Conservation (phyloP, 1,284 basidiomycete genomes). For the Kwoniella shivajii region DNA sequence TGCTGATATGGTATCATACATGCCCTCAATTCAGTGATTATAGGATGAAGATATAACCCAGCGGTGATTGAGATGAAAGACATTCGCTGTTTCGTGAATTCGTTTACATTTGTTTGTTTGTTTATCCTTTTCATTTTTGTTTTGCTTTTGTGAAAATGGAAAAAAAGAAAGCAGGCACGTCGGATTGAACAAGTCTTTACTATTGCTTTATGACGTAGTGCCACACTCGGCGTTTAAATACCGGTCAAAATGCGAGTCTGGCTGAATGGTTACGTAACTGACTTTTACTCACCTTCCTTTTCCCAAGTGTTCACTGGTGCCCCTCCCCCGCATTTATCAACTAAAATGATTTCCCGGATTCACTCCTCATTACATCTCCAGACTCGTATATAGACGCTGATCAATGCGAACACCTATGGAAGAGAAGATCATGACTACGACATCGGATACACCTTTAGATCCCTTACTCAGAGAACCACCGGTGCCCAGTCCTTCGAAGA, state of each 20-base stretch:
- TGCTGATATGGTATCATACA: no score
- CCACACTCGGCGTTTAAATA: constrained; percentile 1
- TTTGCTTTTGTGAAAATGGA: not conserved
- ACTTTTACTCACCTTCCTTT: no score
- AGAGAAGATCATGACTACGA: constrained; percentile 5
- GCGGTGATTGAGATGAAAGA: no score
- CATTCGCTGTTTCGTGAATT: no score
- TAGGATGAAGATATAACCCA: no score
- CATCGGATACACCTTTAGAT: constrained; percentile 12
- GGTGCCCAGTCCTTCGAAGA: not conserved
- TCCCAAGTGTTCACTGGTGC: no score
- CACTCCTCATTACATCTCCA: not conserved
- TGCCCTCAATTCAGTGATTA: no score
- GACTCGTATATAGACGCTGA: not conserved
- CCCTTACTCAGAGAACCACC: constrained; percentile 9
- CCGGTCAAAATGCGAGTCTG: no score
- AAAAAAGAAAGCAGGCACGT: constrained; percentile 12
- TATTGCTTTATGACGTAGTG: not conserved
- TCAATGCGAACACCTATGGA: not conserved
- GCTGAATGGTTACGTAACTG: no score
- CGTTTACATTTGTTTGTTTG: constrained; percentile 2
- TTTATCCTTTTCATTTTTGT: not conserved
- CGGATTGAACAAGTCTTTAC: not conserved
- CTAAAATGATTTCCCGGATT: no score
- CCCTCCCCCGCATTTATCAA: no score